Base-by-base conservation (phyloP, 345 rosid species). In the Aquilaria malaccensis region DNA sequence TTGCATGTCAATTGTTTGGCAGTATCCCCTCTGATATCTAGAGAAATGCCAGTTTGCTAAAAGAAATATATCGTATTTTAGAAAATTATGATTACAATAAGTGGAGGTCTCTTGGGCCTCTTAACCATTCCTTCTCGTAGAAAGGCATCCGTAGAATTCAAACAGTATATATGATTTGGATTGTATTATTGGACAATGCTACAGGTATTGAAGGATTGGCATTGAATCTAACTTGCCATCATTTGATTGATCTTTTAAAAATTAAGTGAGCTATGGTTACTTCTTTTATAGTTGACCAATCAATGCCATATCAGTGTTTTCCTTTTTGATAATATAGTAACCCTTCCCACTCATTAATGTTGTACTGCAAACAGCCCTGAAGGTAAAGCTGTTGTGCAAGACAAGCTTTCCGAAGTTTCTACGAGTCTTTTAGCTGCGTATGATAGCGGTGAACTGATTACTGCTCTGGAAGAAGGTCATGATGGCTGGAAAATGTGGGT, bases 401-500 rank as follows among this genome's bases (percentile, higher is more conserved):
- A 89, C 58, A 85, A 82, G 66, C 89, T 93, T 72, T 67, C 81
- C 6, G 96, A 93, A 76, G 81, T 93, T 65, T 75, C 91, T 59
- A 80, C 78, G 7, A 65, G 74, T 58, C 83, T 93, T 14, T 55
- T 93, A 64, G 86, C 91, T 72, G 96, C 97, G 15, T 89, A 87
- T 64, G 98, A 89, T 71, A 78, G 81, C 12, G 96, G 97, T 51
- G 97, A 87, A 74, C 75, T 93, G 59, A 60, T 74, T 2, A 62
- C 58, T 46, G 91, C 94, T 22, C 83, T 89, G 31, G 94, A 83
- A 63, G 94, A 82, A 73, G 96, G 97, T 30, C 80, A 29, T 59
- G 69, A 82, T 30, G 96, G 88, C 52, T 89, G 98, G 98, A 80
- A 89, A 83, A 89, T 79, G 73, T 89, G 97, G 96, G 96, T 83